Conservation (phyloP, 208 protist genomes). For the Leishmania major region DNA sequence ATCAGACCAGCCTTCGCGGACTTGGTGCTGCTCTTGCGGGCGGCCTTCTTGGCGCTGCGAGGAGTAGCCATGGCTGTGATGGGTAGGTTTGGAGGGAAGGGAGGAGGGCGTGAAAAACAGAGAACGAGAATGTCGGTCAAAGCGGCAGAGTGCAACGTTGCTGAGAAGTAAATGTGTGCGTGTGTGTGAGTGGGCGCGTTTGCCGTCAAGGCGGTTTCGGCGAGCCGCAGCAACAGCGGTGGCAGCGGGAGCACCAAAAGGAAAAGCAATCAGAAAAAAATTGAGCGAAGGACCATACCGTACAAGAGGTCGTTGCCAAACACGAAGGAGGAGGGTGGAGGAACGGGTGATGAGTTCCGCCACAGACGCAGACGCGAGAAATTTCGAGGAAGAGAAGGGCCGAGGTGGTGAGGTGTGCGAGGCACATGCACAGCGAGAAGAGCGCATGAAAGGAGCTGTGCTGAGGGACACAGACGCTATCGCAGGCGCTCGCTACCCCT, state of each 20-base stretch:
- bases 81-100: neutral
- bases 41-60: too few species aligned
- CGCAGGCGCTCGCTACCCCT: neutral
- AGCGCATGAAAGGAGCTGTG: neutral
- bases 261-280: neutral
- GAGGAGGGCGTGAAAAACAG: neutral
- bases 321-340: neutral
- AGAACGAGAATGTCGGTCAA: neutral
- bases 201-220: neutral
- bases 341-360: neutral
- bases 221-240: neutral
- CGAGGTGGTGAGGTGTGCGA: neutral
- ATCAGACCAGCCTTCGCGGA: slow-evolving; percentile 97
- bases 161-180: neutral
- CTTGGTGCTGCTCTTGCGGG: too few species aligned
- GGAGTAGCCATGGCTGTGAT: slow-evolving; percentile 54
- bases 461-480: neutral
- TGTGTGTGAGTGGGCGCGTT: too few species aligned
- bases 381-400: neutral
- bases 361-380: neutral
- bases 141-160: neutral
- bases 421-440: neutral
- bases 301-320: neutral
- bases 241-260: neutral
- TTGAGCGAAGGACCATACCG: neutral